Conservation (phyloP, 495 filamentous ascomycete genomes). For the Tuber calosporum region DNA sequence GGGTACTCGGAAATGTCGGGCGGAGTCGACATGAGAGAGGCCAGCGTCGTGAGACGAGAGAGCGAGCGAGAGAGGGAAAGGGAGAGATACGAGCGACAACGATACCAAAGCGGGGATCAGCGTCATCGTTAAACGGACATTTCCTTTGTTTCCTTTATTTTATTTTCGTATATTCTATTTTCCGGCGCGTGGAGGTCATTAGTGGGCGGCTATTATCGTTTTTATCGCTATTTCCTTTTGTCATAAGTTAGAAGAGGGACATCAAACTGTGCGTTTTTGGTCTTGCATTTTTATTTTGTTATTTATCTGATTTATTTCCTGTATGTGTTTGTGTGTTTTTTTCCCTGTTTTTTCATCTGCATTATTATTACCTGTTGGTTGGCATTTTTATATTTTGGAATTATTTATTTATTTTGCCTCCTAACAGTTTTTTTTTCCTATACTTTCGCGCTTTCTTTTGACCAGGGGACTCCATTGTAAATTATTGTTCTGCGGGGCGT, state of each 20-base stretch:
- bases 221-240: slow-evolving; percentile 36
- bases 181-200: slow-evolving; percentile 36
- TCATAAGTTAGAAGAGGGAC: slow-evolving; percentile 34
- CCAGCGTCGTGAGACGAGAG: slow-evolving; percentile 35
- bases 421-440: background rate
- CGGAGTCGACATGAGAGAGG: slow-evolving; percentile 32
- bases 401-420: background rate
- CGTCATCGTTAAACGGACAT: slow-evolving; percentile 39
- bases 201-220: slow-evolving; percentile 34
- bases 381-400: background rate
- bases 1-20: slow-evolving; percentile 17
- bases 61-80: slow-evolving; percentile 10
- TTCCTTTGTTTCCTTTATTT: slow-evolving; percentile 32
- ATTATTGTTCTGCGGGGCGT: slow-evolving; percentile 3
- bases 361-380: slow-evolving; percentile 16
- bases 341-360: slow-evolving; percentile 14
- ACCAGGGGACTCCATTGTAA: slow-evolving; percentile 6
- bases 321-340: slow-evolving; percentile 15
- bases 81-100: slow-evolving; percentile 39
- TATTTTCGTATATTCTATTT: slow-evolving; percentile 24
- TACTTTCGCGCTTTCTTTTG: slow-evolving; percentile 4
- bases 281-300: slow-evolving; percentile 33
- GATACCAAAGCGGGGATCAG: slow-evolving; percentile 32
- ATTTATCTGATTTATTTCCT: slow-evolving; percentile 22
- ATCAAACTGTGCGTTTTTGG: slow-evolving; percentile 36